Evolutionary conservation across 2,329 filamentous ascomycete genomes (phyloP), one percentile per base, ranked within the genome.

Genomic region (Cladophialophora exuberans): DNA sequence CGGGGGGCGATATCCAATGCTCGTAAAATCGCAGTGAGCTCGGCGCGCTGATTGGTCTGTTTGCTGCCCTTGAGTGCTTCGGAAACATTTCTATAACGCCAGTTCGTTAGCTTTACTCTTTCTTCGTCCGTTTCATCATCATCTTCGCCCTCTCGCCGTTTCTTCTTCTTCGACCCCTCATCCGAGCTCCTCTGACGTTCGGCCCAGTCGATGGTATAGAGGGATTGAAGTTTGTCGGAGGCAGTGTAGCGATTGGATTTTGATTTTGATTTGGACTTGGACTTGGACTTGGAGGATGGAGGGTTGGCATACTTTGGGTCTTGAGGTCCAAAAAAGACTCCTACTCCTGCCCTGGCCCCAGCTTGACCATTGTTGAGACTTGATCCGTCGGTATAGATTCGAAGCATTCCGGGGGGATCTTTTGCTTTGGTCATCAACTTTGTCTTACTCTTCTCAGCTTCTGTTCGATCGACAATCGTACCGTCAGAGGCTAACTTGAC

Each of bases 1-100:
- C 82, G 73, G 0, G 89, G 86, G 1, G 86, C 84, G 41, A 87
- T 82, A 66, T 97, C 85, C 18, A 97, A 79, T 0, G 92, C 92
- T 54, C 92, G 87, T 25, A 89, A 78, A 60, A 97, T 87, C 6
- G 91, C 94, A 20, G 89, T 92, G 55, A 99, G 78, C 74, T 99
- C 94, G n/a, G 93, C 94, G 2, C 94, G 88, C 71, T 97, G 90
- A 69, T 99, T 99, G 1, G 94, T 97, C 73, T 97, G 94, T 7
- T 80, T 78, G 13, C 80, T 77, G 46, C 90, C 90, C 47, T 79
- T 73, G 2, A 97, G 81, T 3, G 85, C 84, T 72, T 95, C 91
- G 10, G 89, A 89, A 20, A 96, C 73, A 65, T 88, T 88, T 63
- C 83, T 85, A 65, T 70, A 65, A 61, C 61, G 59, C 62, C 62